phyloP scores from a whole-genome alignment of 495 filamentous ascomycete species.

The Hypomontagnella submonticulosa region DNA sequence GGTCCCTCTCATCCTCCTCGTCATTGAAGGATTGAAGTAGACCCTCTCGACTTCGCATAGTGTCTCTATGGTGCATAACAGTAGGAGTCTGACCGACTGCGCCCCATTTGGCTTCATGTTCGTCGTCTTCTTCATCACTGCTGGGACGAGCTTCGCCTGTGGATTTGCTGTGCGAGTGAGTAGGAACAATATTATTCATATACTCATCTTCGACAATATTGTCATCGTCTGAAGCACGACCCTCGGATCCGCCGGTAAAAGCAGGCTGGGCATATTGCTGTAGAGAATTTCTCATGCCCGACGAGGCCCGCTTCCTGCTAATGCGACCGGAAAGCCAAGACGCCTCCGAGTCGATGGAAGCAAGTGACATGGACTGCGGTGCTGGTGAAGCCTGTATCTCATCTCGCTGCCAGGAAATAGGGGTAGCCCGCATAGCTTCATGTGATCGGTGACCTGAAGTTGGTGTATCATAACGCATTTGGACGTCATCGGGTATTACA shows the following conservation, averaged over 20 bases:
- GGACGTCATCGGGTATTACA: conserved; percentile 43
- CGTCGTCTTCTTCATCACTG: conserved; percentile 57
- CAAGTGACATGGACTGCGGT: conserved; percentile 70
- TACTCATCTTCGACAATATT: conserved; percentile 73
- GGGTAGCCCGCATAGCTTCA: conserved; percentile 54
- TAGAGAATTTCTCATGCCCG: conserved; percentile 50
- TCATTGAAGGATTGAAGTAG: conserved; percentile 65
- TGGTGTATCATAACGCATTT: conserved; percentile 59
- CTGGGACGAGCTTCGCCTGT: conserved; percentile 59
- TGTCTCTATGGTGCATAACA: conserved; percentile 50
- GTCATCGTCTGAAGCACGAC: conserved; percentile 63
- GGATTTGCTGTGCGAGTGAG: conserved; percentile 57
- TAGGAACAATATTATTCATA: conserved; percentile 64
- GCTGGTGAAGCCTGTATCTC: conserved; percentile 58
- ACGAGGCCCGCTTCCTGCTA: conserved; percentile 55
- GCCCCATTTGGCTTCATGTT: conserved; percentile 55
- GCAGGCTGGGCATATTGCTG: conserved; percentile 46
- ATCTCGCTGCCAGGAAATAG: conserved; percentile 57
- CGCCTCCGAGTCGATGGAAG: conserved; percentile 88
- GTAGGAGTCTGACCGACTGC: conserved; percentile 54
- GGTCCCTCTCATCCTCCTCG: conserved; percentile 45
- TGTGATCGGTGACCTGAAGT: conserved; percentile 56
- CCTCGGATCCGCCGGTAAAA: conserved; percentile 52
- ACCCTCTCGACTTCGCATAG: conserved; percentile 67
- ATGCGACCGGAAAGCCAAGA: conserved; percentile 86